These are phyloP conservation scores for Alternaria rosae DNA, from an alignment of 2,329 filamentous ascomycete species.

Conservation along the genomic window DNA sequence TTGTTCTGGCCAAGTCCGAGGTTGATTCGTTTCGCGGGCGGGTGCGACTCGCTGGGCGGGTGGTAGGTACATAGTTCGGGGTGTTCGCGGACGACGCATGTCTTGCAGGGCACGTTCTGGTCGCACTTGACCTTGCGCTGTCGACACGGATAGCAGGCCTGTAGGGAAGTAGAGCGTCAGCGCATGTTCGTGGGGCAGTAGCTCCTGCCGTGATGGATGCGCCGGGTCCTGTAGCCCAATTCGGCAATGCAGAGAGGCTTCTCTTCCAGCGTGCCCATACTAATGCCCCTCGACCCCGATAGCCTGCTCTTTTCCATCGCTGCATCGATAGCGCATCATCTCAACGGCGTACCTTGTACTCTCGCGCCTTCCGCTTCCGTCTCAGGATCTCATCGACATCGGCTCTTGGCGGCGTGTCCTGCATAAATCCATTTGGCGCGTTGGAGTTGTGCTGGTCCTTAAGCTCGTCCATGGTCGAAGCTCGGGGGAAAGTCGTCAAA, in stretches of 20 bases:
- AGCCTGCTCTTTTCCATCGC: neutral
- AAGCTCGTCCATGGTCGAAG: constrained; percentile 40
- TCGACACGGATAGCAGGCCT: constrained; percentile 60
- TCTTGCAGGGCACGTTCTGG: constrained; percentile 57
- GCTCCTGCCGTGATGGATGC: constrained; percentile 13
- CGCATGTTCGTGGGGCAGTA: constrained; percentile 21
- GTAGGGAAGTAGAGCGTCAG: constrained; percentile 24
- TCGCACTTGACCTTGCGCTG: constrained; percentile 59
- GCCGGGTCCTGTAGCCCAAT: constrained; percentile 26
- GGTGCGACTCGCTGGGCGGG: constrained; percentile 50
- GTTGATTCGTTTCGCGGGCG: constrained; percentile 50
- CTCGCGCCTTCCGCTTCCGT: constrained; percentile 59
- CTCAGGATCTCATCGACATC: constrained; percentile 60
- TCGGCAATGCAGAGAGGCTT: constrained; percentile 18
- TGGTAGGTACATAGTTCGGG: constrained; percentile 59
- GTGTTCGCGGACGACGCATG: constrained; percentile 59
- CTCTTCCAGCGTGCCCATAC: neutral
- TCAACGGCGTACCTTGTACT: constrained; percentile 56
- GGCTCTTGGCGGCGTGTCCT: constrained; percentile 51
- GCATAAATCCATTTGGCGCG: constrained; percentile 32
- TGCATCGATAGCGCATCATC: constrained; percentile 1
- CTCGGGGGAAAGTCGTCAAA: constrained; percentile 24
- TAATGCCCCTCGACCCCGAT: neutral
- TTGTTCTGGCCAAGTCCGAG: constrained; percentile 42
- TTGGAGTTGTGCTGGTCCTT: constrained; percentile 35